Evolutionary conservation across 1,139 yeast genomes (phyloP).

Genomic region (Torulaspora pretoriensis): DNA sequence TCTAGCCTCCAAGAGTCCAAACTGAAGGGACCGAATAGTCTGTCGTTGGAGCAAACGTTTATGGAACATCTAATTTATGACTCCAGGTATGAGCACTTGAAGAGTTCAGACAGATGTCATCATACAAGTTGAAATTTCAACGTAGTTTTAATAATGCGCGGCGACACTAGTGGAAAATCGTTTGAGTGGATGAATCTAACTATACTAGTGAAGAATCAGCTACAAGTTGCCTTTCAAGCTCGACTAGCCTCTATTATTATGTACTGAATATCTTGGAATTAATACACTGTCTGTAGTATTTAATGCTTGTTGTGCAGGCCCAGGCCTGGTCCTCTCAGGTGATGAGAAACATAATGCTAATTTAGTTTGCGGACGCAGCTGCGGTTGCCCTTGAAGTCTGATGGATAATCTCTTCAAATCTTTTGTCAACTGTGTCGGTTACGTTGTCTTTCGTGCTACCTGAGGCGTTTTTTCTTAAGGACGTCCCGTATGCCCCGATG

Average conservation of each 20-base stretch:
- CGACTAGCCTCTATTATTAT: neutral
- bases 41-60: constrained; percentile 5
- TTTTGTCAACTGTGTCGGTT: constrained; percentile 20
- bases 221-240: neutral
- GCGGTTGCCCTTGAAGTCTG: constrained; percentile 16
- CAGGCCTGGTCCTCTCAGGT: too few species aligned
- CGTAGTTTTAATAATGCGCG: neutral
- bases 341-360: too few species aligned
- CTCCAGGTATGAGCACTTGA: neutral
- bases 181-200: neutral
- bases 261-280: too few species aligned
- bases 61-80: constrained; percentile 1
- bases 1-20: constrained; percentile 2
- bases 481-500: constrained; percentile 23
- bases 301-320: neutral
- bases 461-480: constrained; percentile 28
- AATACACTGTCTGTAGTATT: too few species aligned
- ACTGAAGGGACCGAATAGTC: constrained; percentile 1
- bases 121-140: neutral
- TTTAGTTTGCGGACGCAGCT: constrained; percentile 8
- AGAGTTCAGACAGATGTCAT: neutral
- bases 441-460: constrained; percentile 18
- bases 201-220: neutral
- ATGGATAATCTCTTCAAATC: constrained; percentile 19
- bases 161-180: neutral